A percentile compares a stretch with the other conserved stretches of the same genome.
Conservation (phyloP, 805 yeast species). For the Metschnikowia dekortorum region DNA sequence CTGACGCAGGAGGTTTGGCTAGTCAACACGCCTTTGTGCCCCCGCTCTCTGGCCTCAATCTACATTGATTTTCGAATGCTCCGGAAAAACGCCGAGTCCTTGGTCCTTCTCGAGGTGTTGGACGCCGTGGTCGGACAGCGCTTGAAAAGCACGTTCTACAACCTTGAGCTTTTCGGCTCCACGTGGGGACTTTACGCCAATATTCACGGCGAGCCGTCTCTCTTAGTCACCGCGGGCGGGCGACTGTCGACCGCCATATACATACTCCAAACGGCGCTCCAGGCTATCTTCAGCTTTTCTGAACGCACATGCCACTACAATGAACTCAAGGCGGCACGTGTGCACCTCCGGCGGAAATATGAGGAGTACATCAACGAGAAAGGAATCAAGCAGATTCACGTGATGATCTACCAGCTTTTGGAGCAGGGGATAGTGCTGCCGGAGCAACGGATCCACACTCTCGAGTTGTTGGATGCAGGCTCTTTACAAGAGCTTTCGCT, state of each 20-base stretch:
- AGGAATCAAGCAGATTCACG: slow-evolving; percentile 45
- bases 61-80: slow-evolving; percentile 44
- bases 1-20: neutral
- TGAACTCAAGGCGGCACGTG: slow-evolving; percentile 42
- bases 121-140: slow-evolving; percentile 42
- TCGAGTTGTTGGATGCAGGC: slow-evolving; percentile 45
- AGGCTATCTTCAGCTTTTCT: slow-evolving; percentile 23
- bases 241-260: slow-evolving; percentile 35
- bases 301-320: slow-evolving; percentile 20
- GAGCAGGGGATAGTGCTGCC: slow-evolving; percentile 56
- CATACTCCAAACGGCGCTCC: slow-evolving; percentile 31
- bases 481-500: slow-evolving; percentile 28
- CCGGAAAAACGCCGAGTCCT: slow-evolving; percentile 29
- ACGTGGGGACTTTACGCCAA: slow-evolving; percentile 56
- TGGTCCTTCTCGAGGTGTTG: slow-evolving; percentile 51
- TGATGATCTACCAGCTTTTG: slow-evolving; percentile 47
- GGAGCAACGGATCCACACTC: slow-evolving; percentile 51
- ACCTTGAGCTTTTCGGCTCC: slow-evolving; percentile 51
- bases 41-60: slow-evolving; percentile 18
- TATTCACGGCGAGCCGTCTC: slow-evolving; percentile 48
- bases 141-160: slow-evolving; percentile 44
- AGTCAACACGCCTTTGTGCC: neutral
- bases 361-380: slow-evolving; percentile 37
- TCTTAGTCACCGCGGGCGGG: slow-evolving; percentile 54
- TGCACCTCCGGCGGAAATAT: slow-evolving; percentile 45